Evolutionary conservation across 495 filamentous ascomycete species (phyloP), one percentile per base, ranked within the genome.

Genomic region (Hapsidospora chrysogenum): DNA sequence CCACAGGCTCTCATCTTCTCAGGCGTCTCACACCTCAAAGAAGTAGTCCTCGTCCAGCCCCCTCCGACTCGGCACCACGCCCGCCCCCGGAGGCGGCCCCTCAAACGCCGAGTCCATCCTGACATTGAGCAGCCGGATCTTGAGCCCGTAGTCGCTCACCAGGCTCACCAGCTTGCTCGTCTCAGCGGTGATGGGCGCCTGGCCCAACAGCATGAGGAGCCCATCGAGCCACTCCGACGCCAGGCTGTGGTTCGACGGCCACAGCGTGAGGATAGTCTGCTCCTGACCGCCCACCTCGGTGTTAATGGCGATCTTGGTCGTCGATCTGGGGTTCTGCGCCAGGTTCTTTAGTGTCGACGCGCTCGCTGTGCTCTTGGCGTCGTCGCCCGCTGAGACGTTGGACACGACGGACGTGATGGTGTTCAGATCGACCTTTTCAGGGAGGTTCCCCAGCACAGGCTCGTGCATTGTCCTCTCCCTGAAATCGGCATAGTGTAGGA

Each of bases 191-290:
- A 99, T 93, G 9, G 89, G 89, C 28, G 85, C 75, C 50, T 99
- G 89, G 49, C 85, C 83, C 20, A 99, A 65, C 27, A 99, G 59
- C 85, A 99, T 92, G 17, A 95, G 70, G 33, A 99, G 57, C 1
- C 92, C 92, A 50, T 99, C 92, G 0, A 96, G 60, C 89, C 89
- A 99, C 54, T 99, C 92, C 2, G 86, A 86, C 9, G 89, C 92
- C 16, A 86, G 51, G 40, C 72, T 80, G 45, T 89, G 81, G 19
- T 76, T 78, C 30, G 75, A 61, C 3, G 92, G 85, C 40, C 82
- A 72, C n/a, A 99, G 66, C 6, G 72, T 79, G 31, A 99, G 63
- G 6, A 96, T 68, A 0, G 78, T 64, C 14, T 64, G 53, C 36
- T 72, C 68, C 36, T 56, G 58, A 3, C 37, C 38, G 36, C 38